A percentile compares a stretch with the other conserved stretches of the same genome.
phyloP scores from a whole-genome alignment of 2,329 filamentous ascomycete genomes.

The Cytospora paraplurivora region DNA sequence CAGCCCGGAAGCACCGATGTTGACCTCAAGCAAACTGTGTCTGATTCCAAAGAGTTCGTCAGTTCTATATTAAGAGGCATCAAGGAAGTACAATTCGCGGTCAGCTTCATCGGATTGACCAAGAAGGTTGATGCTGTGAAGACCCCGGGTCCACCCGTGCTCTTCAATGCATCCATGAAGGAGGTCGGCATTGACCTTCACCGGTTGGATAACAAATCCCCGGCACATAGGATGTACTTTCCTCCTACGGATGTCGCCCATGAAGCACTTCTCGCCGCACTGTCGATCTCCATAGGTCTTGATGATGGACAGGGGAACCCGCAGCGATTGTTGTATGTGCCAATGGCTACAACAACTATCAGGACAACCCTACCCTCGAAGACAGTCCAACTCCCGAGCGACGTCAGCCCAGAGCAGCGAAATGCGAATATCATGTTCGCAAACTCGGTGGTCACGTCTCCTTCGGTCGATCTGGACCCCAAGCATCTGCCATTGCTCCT shows the following conservation, averaged over 20 bases:
- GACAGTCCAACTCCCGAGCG: slow-evolving; percentile 77
- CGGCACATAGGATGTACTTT: slow-evolving; percentile 98
- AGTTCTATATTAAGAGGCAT: slow-evolving; percentile 89
- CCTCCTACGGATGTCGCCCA: slow-evolving; percentile 90
- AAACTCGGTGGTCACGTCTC: slow-evolving; percentile 94
- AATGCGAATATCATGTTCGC: slow-evolving; percentile 97
- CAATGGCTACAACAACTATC: slow-evolving; percentile 94
- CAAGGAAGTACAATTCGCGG: slow-evolving; percentile 93
- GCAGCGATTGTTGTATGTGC: slow-evolving; percentile 87
- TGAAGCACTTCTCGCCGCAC: slow-evolving; percentile 86
- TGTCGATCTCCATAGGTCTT: slow-evolving; percentile 88
- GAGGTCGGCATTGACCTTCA: slow-evolving; percentile 93
- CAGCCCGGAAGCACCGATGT: slow-evolving; percentile 66
- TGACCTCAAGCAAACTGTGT: slow-evolving; percentile 77
- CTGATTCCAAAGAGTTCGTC: slow-evolving; percentile 89
- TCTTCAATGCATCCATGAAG: slow-evolving; percentile 90
- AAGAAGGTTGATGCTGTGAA: slow-evolving; percentile 73
- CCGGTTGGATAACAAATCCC: slow-evolving; percentile 86
- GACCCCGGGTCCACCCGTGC: slow-evolving; percentile 68
- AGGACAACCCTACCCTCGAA: slow-evolving; percentile 95
- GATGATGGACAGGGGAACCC: slow-evolving; percentile 87
- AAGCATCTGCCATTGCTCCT: slow-evolving; percentile 86
- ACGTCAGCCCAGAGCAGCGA: slow-evolving; percentile 74
- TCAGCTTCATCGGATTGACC: slow-evolving; percentile 86
- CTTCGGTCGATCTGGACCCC: slow-evolving; percentile 89